phyloP scores from a whole-genome alignment of 1,284 basidiomycete species.

The Tilletia horrida region DNA sequence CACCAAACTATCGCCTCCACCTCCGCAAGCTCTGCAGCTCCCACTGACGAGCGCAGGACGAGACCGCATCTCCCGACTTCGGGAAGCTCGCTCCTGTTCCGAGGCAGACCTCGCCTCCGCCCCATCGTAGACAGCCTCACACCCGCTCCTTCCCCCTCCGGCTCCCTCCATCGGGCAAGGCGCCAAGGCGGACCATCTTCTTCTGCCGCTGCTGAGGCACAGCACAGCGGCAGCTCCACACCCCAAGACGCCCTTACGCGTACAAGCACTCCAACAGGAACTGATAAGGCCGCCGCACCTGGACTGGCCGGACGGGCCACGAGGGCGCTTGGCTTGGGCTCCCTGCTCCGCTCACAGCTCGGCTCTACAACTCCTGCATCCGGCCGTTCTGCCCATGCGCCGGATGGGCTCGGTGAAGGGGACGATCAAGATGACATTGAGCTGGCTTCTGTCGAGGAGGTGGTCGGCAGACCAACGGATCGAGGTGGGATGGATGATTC shows the following conservation, averaged over 20 bases:
- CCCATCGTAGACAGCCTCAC: slow-evolving; percentile 1
- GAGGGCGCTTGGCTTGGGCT: neutral
- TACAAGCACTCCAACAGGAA: neutral
- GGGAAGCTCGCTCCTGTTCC: slow-evolving; percentile 12
- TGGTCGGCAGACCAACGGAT: neutral
- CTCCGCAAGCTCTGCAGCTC: neutral
- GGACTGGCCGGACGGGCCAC: neutral
- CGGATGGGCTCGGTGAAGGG: neutral
- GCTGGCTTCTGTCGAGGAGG: neutral
- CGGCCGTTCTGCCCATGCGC: neutral
- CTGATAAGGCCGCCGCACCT: neutral
- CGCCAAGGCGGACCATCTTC: neutral
- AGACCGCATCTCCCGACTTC: neutral
- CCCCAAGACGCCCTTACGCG: neutral
- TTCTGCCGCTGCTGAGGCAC: neutral
- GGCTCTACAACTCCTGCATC: neutral
- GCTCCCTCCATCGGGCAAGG: neutral
- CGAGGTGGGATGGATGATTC: neutral
- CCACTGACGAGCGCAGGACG: neutral
- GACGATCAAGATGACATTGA: neutral
- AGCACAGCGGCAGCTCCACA: neutral
- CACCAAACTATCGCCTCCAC: neutral
- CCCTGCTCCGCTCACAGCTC: neutral
- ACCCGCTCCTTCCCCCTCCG: slow-evolving; percentile 6
- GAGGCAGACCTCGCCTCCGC: neutral